These are phyloP conservation scores for Lonicera japonica DNA, from an alignment of 129 eudicot genomes.

Conservation along the genomic window DNA sequence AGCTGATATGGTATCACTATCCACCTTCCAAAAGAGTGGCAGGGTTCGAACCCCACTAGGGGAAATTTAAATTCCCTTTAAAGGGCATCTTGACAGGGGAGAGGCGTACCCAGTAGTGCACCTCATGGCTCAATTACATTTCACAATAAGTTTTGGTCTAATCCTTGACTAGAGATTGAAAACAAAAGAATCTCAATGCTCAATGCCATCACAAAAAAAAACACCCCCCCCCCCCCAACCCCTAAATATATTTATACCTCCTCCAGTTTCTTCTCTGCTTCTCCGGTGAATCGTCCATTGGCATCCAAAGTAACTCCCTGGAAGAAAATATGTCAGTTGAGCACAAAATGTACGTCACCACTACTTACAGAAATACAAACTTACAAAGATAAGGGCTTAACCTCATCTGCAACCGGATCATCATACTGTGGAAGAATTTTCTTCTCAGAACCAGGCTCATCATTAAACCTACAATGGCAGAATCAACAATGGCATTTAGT, in stretches of 20 bases:
- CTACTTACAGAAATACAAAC: not conserved
- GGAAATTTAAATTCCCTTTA: too few relatives aligned
- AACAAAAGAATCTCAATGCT: not conserved
- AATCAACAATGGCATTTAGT: constrained; percentile 18
- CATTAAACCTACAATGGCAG: constrained; percentile 59
- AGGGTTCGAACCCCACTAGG: too few relatives aligned
- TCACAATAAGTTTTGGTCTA: too few relatives aligned
- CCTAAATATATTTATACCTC: too few relatives aligned
- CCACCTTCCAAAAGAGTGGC: too few relatives aligned
- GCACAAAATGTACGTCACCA: not conserved
- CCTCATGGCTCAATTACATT: too few relatives aligned
- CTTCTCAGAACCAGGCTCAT: constrained; percentile 63
- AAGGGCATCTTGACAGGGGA: too few relatives aligned
- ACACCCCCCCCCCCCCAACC: too few relatives aligned
- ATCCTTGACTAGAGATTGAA: too few relatives aligned
- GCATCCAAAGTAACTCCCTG: constrained; percentile 92
- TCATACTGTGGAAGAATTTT: constrained; percentile 96
- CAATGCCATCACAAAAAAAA: too few relatives aligned
- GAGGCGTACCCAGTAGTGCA: too few relatives aligned
- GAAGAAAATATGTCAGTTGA: constrained; percentile 17
- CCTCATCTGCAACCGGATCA: constrained; percentile 89
- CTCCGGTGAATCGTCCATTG: constrained; percentile 82
- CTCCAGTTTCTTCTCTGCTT: constrained; percentile 87
- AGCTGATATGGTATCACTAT: too few relatives aligned
- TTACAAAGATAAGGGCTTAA: constrained; percentile 21